Base-by-base conservation (phyloP, 441 rosid genomes). In the Erodium texanum region DNA sequence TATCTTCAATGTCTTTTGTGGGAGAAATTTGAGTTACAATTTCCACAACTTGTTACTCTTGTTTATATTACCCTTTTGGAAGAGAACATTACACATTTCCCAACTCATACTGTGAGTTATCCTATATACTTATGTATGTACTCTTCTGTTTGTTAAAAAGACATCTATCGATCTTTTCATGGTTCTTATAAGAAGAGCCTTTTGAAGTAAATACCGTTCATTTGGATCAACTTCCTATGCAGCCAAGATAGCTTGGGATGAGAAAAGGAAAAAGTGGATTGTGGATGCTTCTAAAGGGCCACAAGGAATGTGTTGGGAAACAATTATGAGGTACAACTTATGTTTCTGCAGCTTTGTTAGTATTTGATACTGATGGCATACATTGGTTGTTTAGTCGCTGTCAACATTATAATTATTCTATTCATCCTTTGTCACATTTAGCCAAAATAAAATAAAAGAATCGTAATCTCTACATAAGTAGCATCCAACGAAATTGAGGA, bases 211-310 rank as follows among this genome's bases (percentile, higher is more conserved):
- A 41, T 0, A 1, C 15, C 48, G 1, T 41, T 41, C 48, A 74
- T 68, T 14, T 59, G 50, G 15, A 27, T 50, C 56, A 36, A 36
- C 24, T 63, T 68, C 48, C 52, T 59, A 12, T 76, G 80, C 74
- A 82, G 85, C 88, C 41, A 85, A 82, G 84, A 75, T 79, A 59
- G 80, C 78, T 16, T 87, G 92, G 89, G 78, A 80, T 50, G 85
- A 82, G 82, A 71, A 58, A 76, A 80, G 88, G 62, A 83, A 68
- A 76, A 78, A 78, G 45, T 87, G 89, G 89, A 74, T 81, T 66
- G 88, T 87, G 29, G 88, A 84, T 66, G 79, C 71, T 18, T 75
- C 85, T 71, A 76, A 77, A 54, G 76, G 70, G 73, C 68, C 78
- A 52, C 72, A 78, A 68, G 80, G 75, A 67, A 64, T 73, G 68